A percentile compares a stretch with the other conserved stretches of the same genome.
phyloP scores from a whole-genome alignment of 345 rosid species.

The Clausena lansium region DNA sequence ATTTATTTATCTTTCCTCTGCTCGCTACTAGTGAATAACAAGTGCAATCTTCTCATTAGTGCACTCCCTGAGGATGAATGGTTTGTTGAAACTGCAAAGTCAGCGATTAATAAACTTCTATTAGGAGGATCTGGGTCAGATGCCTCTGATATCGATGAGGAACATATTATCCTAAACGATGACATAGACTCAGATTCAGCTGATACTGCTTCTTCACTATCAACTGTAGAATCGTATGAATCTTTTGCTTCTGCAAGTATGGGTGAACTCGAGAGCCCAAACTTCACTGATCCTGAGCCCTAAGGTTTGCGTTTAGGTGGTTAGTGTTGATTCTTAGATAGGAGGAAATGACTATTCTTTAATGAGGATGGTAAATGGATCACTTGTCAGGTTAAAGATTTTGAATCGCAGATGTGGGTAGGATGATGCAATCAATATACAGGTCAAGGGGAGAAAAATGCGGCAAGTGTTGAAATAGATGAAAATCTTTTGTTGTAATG shows the following conservation, averaged over 20 bases:
- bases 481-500: neutral
- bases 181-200: slow-evolving; percentile 50
- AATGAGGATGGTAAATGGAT: neutral
- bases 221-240: slow-evolving; percentile 56
- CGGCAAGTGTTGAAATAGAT: neutral
- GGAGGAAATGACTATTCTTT: neutral
- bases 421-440: neutral
- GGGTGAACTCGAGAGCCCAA: slow-evolving; percentile 91
- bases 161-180: slow-evolving; percentile 49
- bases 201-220: slow-evolving; percentile 66
- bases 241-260: slow-evolving; percentile 95
- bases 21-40: slow-evolving; percentile 6
- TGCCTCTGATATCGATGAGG: slow-evolving; percentile 62
- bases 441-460: neutral
- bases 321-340: neutral
- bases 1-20: neutral
- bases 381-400: slow-evolving; percentile 6
- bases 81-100: slow-evolving; percentile 91
- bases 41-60: slow-evolving; percentile 30
- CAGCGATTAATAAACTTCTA: slow-evolving; percentile 78
- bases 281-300: slow-evolving; percentile 60
- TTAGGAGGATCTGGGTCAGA: slow-evolving; percentile 79
- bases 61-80: slow-evolving; percentile 80
- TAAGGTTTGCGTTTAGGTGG: slow-evolving; percentile 15
- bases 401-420: slow-evolving; percentile 12